phyloP scores from a whole-genome alignment of 78 protist species.

The Polysphondylium violaceum region DNA sequence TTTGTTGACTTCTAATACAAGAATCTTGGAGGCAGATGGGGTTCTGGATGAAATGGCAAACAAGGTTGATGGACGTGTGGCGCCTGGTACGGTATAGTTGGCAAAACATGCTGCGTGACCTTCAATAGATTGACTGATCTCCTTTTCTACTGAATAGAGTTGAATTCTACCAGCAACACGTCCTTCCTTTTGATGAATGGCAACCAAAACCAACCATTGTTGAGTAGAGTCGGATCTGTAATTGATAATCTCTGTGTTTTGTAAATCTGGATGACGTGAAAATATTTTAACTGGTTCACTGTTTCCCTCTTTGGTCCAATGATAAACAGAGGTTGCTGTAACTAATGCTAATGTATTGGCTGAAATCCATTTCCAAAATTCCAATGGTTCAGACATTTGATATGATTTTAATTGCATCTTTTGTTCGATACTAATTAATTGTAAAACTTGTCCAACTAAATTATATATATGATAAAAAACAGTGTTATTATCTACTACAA shows the following conservation, averaged over 20 bases:
- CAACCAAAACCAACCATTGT: conserved; percentile 96
- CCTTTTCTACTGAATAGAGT: conserved; percentile 95
- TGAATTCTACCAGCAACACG: conserved; percentile 95
- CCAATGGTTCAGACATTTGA: conserved; percentile 90
- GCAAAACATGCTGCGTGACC: conserved; percentile 97
- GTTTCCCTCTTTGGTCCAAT: conserved; percentile 95
- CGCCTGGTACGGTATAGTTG: conserved; percentile 87
- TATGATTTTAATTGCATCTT: conserved; percentile 90
- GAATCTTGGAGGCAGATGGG: conserved; percentile 86
- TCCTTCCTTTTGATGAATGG: conserved; percentile 86
- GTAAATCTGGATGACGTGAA: conserved; percentile 91
- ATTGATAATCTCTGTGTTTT: conserved; percentile 95
- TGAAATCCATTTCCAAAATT: conserved; percentile 98
- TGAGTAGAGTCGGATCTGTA: conserved; percentile 90
- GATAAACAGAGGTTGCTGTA: conserved; percentile 97
- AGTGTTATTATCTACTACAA: background rate
- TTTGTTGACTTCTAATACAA: conserved; percentile 88
- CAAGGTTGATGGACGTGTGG: conserved; percentile 83
- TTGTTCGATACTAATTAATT: conserved; percentile 97
- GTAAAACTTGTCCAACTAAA: conserved; percentile 89
- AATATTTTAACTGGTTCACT: conserved; percentile 95
- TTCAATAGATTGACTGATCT: conserved; percentile 93
- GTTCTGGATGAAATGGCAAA: conserved; percentile 90
- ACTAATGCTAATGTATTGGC: conserved; percentile 94
- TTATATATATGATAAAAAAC: background rate